Evolutionary conservation across 495 filamentous ascomycete genomes (phyloP).

Genomic region (Coniosporium apollinis): DNA sequence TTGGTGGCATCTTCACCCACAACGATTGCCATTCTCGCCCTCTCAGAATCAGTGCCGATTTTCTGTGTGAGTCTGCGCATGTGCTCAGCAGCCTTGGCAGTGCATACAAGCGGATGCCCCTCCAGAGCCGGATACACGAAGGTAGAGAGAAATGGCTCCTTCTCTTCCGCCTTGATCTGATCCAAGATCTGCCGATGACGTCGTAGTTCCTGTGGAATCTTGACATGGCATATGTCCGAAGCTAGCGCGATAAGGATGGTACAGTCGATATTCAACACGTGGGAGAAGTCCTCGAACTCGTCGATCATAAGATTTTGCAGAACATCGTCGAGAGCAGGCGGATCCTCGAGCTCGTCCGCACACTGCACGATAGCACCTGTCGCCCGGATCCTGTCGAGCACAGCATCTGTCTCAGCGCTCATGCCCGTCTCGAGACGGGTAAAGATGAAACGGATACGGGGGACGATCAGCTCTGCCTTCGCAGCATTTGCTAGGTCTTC

Average conservation of each 20-base stretch:
- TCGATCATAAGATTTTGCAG: constrained; percentile 35
- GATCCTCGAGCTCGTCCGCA: constrained; percentile 8
- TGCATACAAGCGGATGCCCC: constrained; percentile 39
- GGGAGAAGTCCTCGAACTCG: constrained; percentile 36
- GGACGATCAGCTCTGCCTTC: constrained; percentile 32
- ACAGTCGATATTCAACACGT: constrained; percentile 54
- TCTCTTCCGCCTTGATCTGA: constrained; percentile 49
- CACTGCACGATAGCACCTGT: constrained; percentile 37
- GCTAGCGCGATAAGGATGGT: constrained; percentile 54
- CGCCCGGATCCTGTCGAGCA: constrained; percentile 39
- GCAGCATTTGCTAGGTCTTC: constrained; percentile 37
- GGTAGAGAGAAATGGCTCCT: constrained; percentile 39
- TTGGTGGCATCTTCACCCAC: constrained; percentile 24
- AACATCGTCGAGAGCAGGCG: constrained; percentile 16
- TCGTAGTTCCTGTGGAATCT: constrained; percentile 26
- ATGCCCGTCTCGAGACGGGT: constrained; percentile 36
- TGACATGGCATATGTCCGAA: constrained; percentile 51
- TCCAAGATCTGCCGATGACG: constrained; percentile 39
- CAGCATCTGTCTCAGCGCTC: constrained; percentile 34
- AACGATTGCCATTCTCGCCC: constrained; percentile 35
- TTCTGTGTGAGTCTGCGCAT: constrained; percentile 51
- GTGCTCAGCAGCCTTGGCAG: constrained; percentile 39
- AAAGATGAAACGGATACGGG: constrained; percentile 38
- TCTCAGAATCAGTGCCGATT: constrained; percentile 49
- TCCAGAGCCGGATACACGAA: constrained; percentile 48